Evolutionary conservation across 371 early-diverging fungal genomes (phyloP).

Genomic region (Apophysomyces trapeziformis): DNA sequence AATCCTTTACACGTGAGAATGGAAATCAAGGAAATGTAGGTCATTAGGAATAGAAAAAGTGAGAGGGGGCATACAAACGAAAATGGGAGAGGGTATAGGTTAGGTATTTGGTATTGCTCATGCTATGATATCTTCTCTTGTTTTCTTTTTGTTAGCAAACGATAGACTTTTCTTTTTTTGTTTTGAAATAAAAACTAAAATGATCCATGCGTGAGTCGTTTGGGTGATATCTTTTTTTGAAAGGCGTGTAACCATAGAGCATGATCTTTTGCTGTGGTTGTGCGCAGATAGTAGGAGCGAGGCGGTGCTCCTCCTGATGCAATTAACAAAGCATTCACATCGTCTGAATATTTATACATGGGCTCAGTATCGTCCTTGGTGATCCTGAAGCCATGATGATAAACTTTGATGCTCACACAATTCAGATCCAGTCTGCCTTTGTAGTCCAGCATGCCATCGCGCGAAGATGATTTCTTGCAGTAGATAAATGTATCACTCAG

Average conservation of each 20-base stretch:
- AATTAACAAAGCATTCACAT: constrained; percentile 22
- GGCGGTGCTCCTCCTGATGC: constrained; percentile 26
- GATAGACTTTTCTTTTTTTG: background rate
- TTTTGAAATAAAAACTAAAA: background rate
- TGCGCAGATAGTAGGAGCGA: constrained; percentile 13
- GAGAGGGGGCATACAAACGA: too few relatives aligned
- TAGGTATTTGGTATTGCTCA: too few relatives aligned
- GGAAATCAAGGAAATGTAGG: constrained; percentile 1
- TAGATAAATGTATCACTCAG: constrained; percentile 23
- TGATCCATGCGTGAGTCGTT: constrained; percentile 3
- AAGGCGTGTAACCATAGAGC: constrained; percentile 14
- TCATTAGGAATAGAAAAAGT: too few relatives aligned
- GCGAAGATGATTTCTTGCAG: constrained; percentile 12
- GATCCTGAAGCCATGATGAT: constrained; percentile 21
- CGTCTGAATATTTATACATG: constrained; percentile 22
- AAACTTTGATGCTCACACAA: constrained; percentile 19
- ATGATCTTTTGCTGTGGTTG: constrained; percentile 10
- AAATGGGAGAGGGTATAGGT: too few relatives aligned
- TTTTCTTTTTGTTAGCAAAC: background rate
- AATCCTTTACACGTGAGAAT: background rate
- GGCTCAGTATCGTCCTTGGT: constrained; percentile 24
- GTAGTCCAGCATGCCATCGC: constrained; percentile 17
- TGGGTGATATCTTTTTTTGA: constrained; percentile 4
- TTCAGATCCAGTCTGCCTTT: constrained; percentile 25
- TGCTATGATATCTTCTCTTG: background rate